Base-by-base conservation (phyloP, 2,329 filamentous ascomycete genomes). In the Pseudogymnoascus sp. region DNA sequence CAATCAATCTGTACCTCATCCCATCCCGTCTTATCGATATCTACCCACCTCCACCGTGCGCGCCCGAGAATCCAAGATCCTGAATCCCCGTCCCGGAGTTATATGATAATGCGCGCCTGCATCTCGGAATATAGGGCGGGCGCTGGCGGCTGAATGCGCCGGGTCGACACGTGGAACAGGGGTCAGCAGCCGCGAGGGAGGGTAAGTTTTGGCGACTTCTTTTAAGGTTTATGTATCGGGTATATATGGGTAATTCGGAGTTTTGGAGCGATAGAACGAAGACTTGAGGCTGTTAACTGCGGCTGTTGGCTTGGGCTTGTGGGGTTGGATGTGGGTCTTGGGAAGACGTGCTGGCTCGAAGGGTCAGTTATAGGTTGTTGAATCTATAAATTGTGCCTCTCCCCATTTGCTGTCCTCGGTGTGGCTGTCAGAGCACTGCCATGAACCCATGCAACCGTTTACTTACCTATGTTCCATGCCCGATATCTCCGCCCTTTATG, bases 101-200 rank as follows among this genome's bases (percentile, higher is more conserved):
- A 21, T 33, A 13, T 33, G n/a, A 54, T 54, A 54, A 33, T 33
- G 8, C 15, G 29, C 29, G 15, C n/a, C 29, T 54, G 29, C 29
- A 54, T 54, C 29, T 17, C 47, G 47, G n/a, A 5, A 29, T 50
- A 33, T 21, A 17, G 47, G 29, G 9, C n/a, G 47, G 15, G n/a
- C 26, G 47, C 13, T 54, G 44, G 44, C 44, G 44, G 44, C 44
- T 54, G 44, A 54, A 54, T 33, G 44, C 44, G 26, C 26, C 44
- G 26, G 44, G 44, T 33, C 11, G 39, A 10, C 17, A 10, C 17
- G 39, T 24, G 44, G n/a, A 54, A 26, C 44, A 26, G 26, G 44
- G 15, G 44, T 33, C 26, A 17, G 26, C 44, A 26, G 44, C 13
- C 11, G 13, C 44, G 44, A 31, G 13, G 44, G 44, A 17, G 44